Conservation (phyloP, 2,329 filamentous ascomycete genomes). For the Arthrobotrys sphaeroides region DNA sequence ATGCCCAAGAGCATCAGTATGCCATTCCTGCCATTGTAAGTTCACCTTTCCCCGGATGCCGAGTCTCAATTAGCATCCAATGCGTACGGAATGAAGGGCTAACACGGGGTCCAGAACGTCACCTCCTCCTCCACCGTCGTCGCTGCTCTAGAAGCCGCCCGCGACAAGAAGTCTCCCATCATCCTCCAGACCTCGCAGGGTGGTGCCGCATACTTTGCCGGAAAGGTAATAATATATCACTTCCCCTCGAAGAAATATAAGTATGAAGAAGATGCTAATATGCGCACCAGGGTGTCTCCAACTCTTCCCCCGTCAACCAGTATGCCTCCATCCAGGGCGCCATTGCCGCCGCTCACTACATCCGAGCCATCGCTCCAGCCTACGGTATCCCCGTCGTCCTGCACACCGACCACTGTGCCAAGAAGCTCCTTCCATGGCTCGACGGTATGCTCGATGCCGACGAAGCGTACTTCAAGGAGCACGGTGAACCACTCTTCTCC, state of each 20-base stretch:
- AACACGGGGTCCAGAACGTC: constrained; percentile 72
- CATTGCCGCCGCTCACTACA: constrained; percentile 90
- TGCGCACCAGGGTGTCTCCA: constrained; percentile 80
- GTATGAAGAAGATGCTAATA: constrained; percentile 54
- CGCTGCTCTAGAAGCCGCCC: constrained; percentile 89
- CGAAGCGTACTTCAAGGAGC: constrained; percentile 91
- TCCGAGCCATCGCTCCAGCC: constrained; percentile 82
- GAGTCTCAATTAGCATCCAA: neutral
- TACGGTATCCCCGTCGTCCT: constrained; percentile 93
- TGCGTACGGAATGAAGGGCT: neutral
- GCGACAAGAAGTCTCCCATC: constrained; percentile 88
- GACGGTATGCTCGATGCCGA: constrained; percentile 95
- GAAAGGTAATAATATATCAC: constrained; percentile 69
- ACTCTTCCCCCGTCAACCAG: constrained; percentile 72
- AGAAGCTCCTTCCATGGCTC: constrained; percentile 98
- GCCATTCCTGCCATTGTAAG: constrained; percentile 83
- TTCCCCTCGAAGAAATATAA: constrained; percentile 57
- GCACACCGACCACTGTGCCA: constrained; percentile 98
- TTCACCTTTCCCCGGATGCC: constrained; percentile 34
- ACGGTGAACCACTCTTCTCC: constrained; percentile 91
- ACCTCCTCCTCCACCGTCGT: constrained; percentile 90
- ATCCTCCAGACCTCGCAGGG: constrained; percentile 94
- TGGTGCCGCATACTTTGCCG: constrained; percentile 90
- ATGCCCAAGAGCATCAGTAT: constrained; percentile 86
- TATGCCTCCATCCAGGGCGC: constrained; percentile 86